Evolutionary conservation across 2,329 filamentous ascomycete genomes (phyloP).

Genomic region (Xylariomycetidae sp.): DNA sequence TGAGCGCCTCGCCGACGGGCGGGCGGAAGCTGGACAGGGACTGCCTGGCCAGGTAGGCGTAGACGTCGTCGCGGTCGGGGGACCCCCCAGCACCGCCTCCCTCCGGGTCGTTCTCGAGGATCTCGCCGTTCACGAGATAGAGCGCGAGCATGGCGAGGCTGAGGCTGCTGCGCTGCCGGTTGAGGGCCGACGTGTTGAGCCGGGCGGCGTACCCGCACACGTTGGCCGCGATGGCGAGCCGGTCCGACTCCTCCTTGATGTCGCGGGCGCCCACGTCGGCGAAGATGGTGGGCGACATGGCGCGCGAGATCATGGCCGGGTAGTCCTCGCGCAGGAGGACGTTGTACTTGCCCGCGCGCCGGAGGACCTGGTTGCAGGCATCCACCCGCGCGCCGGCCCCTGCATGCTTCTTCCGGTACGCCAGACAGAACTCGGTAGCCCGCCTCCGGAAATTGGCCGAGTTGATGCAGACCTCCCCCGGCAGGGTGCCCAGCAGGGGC

Average conservation of each 20-base stretch:
- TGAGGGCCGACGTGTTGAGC: conserved; percentile 17
- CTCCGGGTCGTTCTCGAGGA: conserved; percentile 22
- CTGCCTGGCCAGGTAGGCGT: conserved; percentile 20
- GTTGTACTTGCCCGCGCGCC: conserved; percentile 22
- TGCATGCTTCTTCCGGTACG: conserved; percentile 16
- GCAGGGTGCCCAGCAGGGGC: conserved; percentile 15
- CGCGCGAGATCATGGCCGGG: conserved; percentile 16
- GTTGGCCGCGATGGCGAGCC: conserved; percentile 25
- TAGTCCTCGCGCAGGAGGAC: conserved; percentile 20
- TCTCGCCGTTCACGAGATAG: conserved; percentile 25
- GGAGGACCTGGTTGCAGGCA: conserved; percentile 20
- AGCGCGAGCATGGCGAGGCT: conserved; percentile 22
- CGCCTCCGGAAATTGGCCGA: conserved; percentile 19
- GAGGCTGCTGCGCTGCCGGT: conserved; percentile 16
- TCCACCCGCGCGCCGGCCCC: conserved; percentile 9
- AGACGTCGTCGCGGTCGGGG: conserved; percentile 17
- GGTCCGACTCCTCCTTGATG: conserved; percentile 21
- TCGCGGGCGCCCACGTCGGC: conserved; percentile 19
- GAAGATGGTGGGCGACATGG: conserved; percentile 24
- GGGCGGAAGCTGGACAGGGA: conserved; percentile 21
- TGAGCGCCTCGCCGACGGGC: conserved; percentile 19
- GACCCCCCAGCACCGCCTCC: conserved; percentile 9
- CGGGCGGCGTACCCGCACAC: conserved; percentile 22
- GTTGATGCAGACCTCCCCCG: conserved; percentile 22
- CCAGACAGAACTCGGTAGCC: conserved; percentile 23